Percentiles rank a stretch among this genome's conserved stretches.
phyloP scores from a whole-genome alignment of 2,329 filamentous ascomycete species.

The Alternaria arborescens region DNA sequence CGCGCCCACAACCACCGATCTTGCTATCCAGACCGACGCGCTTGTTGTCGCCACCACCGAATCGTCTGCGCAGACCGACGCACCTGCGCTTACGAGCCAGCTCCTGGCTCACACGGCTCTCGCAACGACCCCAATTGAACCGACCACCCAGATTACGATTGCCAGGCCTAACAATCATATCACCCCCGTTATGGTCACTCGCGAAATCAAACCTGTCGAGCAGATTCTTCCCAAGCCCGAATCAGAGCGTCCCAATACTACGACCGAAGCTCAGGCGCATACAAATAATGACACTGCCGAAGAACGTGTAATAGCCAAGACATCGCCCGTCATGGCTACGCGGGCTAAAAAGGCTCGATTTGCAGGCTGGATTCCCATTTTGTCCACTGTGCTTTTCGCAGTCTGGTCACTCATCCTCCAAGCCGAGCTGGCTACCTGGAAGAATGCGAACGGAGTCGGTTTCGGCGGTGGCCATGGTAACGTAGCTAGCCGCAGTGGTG shows the following conservation, averaged over 20 bases:
- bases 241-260: not conserved
- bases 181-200: slow-evolving; percentile 4
- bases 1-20: not conserved
- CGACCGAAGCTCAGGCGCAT: slow-evolving; percentile 10
- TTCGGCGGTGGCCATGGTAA: slow-evolving; percentile 22
- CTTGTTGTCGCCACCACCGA: slow-evolving; percentile 3
- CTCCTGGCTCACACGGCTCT: slow-evolving; percentile 1
- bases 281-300: not conserved
- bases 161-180: slow-evolving; percentile 4
- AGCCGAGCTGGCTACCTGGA: slow-evolving; percentile 18
- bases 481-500: slow-evolving; percentile 11
- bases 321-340: not conserved
- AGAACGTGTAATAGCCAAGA: not conserved
- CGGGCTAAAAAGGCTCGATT: slow-evolving; percentile 4
- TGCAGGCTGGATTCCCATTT: not conserved
- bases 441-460: slow-evolving; percentile 22
- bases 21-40: slow-evolving; percentile 14
- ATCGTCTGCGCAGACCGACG: slow-evolving; percentile 4
- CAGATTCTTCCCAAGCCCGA: not conserved
- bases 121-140: slow-evolving; percentile 3
- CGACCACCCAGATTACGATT: slow-evolving; percentile 5
- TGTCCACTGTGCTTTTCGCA: slow-evolving; percentile 15
- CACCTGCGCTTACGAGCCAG: not conserved
- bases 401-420: slow-evolving; percentile 13
- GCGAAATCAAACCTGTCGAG: slow-evolving; percentile 13